Conservation (phyloP, 208 protist species). For the Lotmaria passim region DNA sequence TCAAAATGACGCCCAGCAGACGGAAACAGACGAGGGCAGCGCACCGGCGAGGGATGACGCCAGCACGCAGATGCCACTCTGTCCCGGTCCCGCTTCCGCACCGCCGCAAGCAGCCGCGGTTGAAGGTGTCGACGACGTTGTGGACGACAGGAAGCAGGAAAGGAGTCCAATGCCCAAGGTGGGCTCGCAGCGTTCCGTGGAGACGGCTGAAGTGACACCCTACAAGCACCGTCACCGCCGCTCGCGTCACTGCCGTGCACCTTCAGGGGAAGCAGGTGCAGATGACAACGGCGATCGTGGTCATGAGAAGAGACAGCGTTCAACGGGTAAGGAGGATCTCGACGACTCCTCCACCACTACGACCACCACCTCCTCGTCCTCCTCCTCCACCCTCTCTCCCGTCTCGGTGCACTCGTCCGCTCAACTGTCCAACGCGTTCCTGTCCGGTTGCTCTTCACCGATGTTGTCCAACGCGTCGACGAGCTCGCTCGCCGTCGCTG, state of each 20-base stretch:
- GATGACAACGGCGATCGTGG: not conserved
- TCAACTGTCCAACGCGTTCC: slow-evolving; percentile 13
- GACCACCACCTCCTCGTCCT: too few relatives aligned
- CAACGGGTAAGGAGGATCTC: not conserved
- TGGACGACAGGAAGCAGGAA: not conserved
- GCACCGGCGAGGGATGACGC: not conserved
- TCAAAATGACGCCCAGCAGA: slow-evolving; percentile 10
- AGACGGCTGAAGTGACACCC: slow-evolving; percentile 13
- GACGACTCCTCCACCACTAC: slow-evolving; percentile 1
- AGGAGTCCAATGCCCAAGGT: not conserved
- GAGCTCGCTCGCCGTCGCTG: not conserved
- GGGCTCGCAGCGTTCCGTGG: slow-evolving; percentile 3
- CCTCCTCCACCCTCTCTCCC: slow-evolving; percentile 15
- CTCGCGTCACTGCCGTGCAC: not conserved
- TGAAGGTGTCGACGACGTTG: not conserved
- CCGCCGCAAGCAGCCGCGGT: not conserved
- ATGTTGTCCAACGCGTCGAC: not conserved
- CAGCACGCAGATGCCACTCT: slow-evolving; percentile 10
- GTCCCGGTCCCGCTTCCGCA: too few relatives aligned
- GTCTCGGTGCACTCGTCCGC: slow-evolving; percentile 18
- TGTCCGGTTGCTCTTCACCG: slow-evolving; percentile 17
- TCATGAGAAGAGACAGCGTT: not conserved
- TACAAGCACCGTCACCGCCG: slow-evolving; percentile 3
- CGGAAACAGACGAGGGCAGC: not conserved
- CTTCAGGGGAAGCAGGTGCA: not conserved